Evolutionary conservation across 306 rosid genomes (phyloP), one percentile per base, ranked within the genome.

Genomic region (Lithocarpus polystachyus): DNA sequence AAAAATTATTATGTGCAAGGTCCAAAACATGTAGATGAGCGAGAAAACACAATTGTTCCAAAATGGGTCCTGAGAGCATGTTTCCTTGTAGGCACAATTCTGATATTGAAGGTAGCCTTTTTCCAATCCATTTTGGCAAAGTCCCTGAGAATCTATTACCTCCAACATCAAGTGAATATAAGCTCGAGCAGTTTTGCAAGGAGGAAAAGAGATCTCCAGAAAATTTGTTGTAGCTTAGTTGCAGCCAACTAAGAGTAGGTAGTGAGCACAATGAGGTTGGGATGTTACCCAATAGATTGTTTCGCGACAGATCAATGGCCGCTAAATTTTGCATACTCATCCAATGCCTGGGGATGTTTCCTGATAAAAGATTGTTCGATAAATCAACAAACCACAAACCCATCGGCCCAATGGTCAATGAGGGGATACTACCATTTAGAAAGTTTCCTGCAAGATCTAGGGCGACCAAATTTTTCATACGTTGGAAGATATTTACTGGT

Each of bases 51-150:
- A 73, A 2, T 4, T 55, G 26, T 31, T 52, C 51, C 7, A 52
- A 52, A 2, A 56, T 73, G 19, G 20, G 31, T 11, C 77, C 81
- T 8, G 28, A 18, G 10, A 56, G 62, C 35, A 17, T 37, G 56
- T 78, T 78, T 56, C 29, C 33, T 26, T 2, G 11, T 26, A 78
- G 76, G 45, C 68, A 61, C 18, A 70, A 23, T 37, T 7, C 45
- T 37, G 26, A 4, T n/a, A 68, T 2, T 6, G 6, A 19, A 26
- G 12, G 11, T 12, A 8, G 4, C 26, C 17, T 26, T 71, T 71
- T 17, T 26, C 72, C 82, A 9, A 78, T 70, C 82, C 76, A 78
- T 57, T 57, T 45, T 12, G 72, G 72, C 56, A 70, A 55, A 3
- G 48, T 19, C 6, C 72, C 77, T 6, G 72, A 71, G 23, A 71